Evolutionary conservation across 1,139 yeast species (phyloP), one percentile per base, ranked within the genome.

Genomic region (Candida sojae): DNA sequence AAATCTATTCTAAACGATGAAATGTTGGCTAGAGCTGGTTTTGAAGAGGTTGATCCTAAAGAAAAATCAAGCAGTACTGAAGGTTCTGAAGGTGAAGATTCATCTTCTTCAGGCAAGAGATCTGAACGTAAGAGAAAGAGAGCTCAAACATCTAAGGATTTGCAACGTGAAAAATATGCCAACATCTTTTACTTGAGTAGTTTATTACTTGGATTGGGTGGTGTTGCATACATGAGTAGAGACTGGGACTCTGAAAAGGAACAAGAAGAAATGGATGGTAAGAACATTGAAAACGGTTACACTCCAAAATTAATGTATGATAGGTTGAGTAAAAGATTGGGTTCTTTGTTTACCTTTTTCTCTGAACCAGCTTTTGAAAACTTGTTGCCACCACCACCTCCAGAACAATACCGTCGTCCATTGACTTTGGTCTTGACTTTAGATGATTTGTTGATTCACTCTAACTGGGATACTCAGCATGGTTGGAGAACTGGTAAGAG

Each of bases 401-500:
- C 91, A 7, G 96, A 90, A 61, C 96, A 96, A 48, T 93, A 92
- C 68, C 88, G 93, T 63, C 86, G 97, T 63, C 97, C 97, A 36
- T 73, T 88, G 65, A 93, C 99, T 3, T 76, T 93, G 57, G 97
- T 93, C 5, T 71, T 93, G 57, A 86, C 91, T 28, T 79, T 93
- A 60, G 99, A 93, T 58, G 99, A 93, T 63, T 75, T 93, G 53
- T 79, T 93, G 65, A 83, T 92, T 52, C 97, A 93, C 68, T 86
- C 96, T 42, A 89, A 86, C 53, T 93, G 99, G 99, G 83, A 88
- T 51, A 84, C 91, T 57, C 84, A 89, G 67, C 80, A 85, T 64
- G 99, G 99, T 47, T 93, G 99, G 99, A 85, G 96, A 73, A 93
- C 98, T 21, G 98, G 96, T 40, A 95, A 95, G 77, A 88, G 99